Evolutionary conservation across 345 rosid species (phyloP).

Genomic region (Eucalyptus virginea): DNA sequence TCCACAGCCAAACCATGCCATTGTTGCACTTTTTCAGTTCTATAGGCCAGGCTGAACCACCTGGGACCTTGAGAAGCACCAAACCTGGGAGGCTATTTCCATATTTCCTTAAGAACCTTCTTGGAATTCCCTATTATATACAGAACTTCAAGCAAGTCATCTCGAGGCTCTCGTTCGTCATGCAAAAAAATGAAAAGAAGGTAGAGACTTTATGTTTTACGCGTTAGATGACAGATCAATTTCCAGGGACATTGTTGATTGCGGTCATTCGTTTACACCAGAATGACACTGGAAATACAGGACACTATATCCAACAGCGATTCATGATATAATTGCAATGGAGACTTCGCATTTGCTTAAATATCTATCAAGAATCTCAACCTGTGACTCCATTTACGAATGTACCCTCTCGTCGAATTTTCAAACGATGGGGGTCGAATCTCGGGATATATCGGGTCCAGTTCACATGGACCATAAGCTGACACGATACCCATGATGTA

Average conservation of each 20-base stretch:
- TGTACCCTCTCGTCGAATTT: neutral
- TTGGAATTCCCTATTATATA: neutral
- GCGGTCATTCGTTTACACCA: neutral
- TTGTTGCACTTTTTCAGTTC: neutral
- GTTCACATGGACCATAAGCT: neutral
- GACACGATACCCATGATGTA: neutral
- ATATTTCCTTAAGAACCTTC: neutral
- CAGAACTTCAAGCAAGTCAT: neutral
- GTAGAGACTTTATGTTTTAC: neutral
- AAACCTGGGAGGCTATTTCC: neutral
- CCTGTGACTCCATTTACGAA: neutral
- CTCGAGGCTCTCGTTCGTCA: neutral
- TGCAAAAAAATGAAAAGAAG: neutral
- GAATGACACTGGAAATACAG: neutral
- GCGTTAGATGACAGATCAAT: neutral
- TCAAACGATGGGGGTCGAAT: neutral
- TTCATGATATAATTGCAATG: too few relatives aligned
- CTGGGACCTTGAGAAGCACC: neutral
- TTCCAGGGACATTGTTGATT: neutral
- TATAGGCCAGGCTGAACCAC: neutral
- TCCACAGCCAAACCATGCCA: neutral
- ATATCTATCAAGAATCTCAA: too few relatives aligned
- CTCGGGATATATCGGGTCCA: neutral
- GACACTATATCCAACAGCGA: neutral
- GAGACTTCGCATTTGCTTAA: too few relatives aligned